Conservation (phyloP, 768 basidiomycete species). For the Xerocomellus chrysenteron region DNA sequence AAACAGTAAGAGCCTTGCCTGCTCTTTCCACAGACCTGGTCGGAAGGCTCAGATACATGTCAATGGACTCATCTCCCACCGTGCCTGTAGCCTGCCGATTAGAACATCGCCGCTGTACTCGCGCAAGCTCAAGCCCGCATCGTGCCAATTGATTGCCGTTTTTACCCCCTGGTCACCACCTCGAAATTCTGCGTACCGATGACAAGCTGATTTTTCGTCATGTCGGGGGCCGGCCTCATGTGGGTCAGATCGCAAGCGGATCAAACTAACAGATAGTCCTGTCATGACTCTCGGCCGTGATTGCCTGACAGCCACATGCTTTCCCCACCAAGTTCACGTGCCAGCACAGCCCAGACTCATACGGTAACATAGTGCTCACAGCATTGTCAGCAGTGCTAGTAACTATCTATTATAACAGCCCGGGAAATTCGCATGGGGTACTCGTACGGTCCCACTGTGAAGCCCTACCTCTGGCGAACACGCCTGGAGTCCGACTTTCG, state of each 20-base stretch:
- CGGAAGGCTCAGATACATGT: neutral
- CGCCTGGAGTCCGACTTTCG: neutral
- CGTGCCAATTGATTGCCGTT: neutral
- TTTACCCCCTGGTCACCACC: neutral
- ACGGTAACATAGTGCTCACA: too few relatives aligned
- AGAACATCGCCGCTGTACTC: constrained; percentile 9
- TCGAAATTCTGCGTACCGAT: neutral
- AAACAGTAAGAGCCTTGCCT: constrained; percentile 12
- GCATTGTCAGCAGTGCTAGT: too few relatives aligned
- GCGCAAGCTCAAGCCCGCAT: neutral
- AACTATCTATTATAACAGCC: too few relatives aligned
- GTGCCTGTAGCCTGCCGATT: neutral
- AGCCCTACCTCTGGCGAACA: neutral
- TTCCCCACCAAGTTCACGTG: neutral
- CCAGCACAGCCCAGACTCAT: neutral
- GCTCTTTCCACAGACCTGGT: neutral
- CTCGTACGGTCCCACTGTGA: neutral
- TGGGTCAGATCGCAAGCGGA: constrained; percentile 1
- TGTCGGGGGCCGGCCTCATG: neutral
- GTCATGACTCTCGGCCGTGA: neutral
- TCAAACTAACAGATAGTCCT: neutral
- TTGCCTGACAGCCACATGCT: neutral
- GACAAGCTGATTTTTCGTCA: neutral
- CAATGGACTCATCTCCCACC: neutral
- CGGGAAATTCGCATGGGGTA: too few relatives aligned